phyloP scores from a whole-genome alignment of 257 asterid species.

The Fraxinus anomala region DNA sequence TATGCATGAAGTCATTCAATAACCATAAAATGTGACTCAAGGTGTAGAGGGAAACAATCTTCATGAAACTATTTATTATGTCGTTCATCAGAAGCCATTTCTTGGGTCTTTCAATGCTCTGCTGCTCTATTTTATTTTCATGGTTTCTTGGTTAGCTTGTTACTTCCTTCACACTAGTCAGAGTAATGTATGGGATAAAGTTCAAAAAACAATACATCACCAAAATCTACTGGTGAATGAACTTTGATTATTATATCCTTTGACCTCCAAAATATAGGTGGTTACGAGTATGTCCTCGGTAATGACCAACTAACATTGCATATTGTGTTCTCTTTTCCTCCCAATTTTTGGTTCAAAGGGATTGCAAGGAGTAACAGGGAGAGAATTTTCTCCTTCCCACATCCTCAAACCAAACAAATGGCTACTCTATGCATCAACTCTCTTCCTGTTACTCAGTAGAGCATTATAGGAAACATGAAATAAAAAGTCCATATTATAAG shows the following conservation, averaged over 20 bases:
- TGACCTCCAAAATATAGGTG: background rate
- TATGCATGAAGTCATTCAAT: background rate
- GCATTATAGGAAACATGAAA: conserved; percentile 11
- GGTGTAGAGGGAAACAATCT: background rate
- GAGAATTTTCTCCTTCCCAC: background rate
- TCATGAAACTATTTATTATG: background rate
- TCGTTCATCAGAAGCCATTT: background rate
- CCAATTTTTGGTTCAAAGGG: conserved; percentile 9
- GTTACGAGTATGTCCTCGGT: background rate
- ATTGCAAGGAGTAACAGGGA: background rate
- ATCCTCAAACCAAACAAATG: conserved; percentile 18
- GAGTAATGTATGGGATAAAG: background rate
- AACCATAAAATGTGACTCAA: background rate
- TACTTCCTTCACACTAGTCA: background rate
- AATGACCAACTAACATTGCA: background rate
- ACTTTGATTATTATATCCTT: background rate
- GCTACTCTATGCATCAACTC: conserved; percentile 13
- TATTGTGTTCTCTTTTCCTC: background rate
- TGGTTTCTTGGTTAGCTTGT: background rate
- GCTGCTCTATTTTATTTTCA: background rate
- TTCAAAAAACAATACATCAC: background rate
- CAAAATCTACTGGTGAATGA: background rate
- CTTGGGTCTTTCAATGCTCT: background rate
- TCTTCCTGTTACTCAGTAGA: conserved; percentile 3
- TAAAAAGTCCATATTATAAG: conserved; percentile 22